Evolutionary conservation across 1,284 basidiomycete genomes (phyloP), one percentile per base, ranked within the genome.

Genomic region (Ustilago bromivora): DNA sequence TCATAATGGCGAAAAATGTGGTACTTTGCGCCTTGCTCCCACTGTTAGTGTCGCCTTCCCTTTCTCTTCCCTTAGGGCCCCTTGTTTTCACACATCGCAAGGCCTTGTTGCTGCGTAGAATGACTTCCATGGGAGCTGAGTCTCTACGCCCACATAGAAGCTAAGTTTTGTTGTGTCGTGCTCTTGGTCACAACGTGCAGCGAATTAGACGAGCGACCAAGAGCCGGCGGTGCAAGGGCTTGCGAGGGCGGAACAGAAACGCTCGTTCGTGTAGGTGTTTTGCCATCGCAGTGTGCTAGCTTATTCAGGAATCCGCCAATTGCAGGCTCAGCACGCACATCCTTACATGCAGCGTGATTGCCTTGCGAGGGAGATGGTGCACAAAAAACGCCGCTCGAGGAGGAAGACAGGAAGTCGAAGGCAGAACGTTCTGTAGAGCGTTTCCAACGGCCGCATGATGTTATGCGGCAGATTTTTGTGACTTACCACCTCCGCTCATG

Each of bases 361-460:
- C 8, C 17, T 9, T 35, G 34, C 15, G 34, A 36, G 52, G 13
- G n/a, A 54, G 52, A 23, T 36, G 8, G 51, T 41, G 40, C 9
- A 17, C 11, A 41, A 17, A 15, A 12, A 13, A 41, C 17, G 47
- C 31, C n/a, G 47, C n/a, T 28, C 46, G 28, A 49, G 35, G 6
- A 23, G 12, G 19, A 35, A 31, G 35, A 19, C 31, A 40, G 11
- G 46, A 32, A 23, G 28, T 43, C 41, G 31, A 62, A 31, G 52
- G 43, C 60, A 52, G 66, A 68, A 68, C 32, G 60, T 68, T 68
- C 66, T 51, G 51, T 58, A 49, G 43, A 62, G 49, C 35, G 4
- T 32, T 32, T 51, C 23, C 23, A 28, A 28, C 23, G 31, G 49
- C 15, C 15, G 49, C 49, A 32, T 51, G 23, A 4, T 32, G 23